These are phyloP conservation scores for Asterella californica DNA, from an alignment of 225 moss, liverwort and hornwort species.

Conservation along the genomic window DNA sequence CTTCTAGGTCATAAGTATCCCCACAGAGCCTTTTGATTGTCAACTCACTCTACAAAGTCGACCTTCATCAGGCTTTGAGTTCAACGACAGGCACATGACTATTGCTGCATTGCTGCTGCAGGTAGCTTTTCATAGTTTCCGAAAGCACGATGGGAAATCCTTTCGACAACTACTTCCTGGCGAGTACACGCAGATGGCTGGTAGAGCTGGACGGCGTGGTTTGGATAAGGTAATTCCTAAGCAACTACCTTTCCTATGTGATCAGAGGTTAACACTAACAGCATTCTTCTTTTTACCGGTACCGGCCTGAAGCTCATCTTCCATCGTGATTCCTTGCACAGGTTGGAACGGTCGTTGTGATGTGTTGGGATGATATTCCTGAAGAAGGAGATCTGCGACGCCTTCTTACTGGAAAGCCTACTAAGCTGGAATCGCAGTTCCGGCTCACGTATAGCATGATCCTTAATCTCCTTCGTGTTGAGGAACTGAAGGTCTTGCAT, in stretches of 20 bases:
- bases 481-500: constrained; percentile 73
- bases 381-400: constrained; percentile 94
- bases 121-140: constrained; percentile 95
- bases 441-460: constrained; percentile 99
- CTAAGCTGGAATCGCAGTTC: constrained; percentile 95
- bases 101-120: constrained; percentile 34
- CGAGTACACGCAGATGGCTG: constrained; percentile 99
- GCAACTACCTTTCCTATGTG: too few species aligned
- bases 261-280: not conserved
- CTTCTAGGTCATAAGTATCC: too few species aligned
- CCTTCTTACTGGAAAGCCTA: constrained; percentile 89
- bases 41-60: not conserved
- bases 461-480: constrained; percentile 92
- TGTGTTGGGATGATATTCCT: constrained; percentile 99
- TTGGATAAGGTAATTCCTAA: constrained; percentile 83
- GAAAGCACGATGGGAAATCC: constrained; percentile 94
- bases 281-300: not conserved
- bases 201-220: constrained; percentile 96
- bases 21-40: not conserved
- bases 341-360: constrained; percentile 92
- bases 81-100: not conserved
- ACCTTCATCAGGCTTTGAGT: not conserved
- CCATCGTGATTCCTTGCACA: constrained; percentile 15
- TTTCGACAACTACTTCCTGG: constrained; percentile 92
- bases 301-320: not conserved